phyloP scores from a whole-genome alignment of 768 basidiomycete species.

The Auricularia cornea region DNA sequence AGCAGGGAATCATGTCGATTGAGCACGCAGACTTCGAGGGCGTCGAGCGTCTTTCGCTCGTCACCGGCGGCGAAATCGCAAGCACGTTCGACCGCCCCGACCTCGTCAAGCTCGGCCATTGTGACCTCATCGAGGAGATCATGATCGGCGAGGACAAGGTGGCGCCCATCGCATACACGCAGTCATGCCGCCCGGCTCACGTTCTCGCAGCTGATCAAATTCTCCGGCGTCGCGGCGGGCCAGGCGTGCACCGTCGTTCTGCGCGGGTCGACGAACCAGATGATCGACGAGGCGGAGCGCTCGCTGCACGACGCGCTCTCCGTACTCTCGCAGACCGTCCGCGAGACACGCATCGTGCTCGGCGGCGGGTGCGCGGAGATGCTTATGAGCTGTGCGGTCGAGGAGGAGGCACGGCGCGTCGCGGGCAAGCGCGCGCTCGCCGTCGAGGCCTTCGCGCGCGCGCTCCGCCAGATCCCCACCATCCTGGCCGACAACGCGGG shows the following conservation, averaged over 20 bases:
- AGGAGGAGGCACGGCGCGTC: conserved; percentile 74
- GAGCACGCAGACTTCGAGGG: conserved; percentile 99
- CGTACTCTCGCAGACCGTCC: conserved; percentile 94
- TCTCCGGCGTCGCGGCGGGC: conserved; percentile 96
- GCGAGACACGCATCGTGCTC: conserved; percentile 88
- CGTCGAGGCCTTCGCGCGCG: conserved; percentile 82
- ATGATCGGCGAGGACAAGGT: conserved; percentile 99
- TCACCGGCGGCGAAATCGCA: conserved; percentile 96
- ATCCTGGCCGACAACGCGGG: conserved; percentile 98
- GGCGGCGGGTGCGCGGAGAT: conserved; percentile 98
- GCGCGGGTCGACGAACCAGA: conserved; percentile 94
- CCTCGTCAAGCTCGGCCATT: conserved; percentile 83
- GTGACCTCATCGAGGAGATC: conserved; percentile 95
- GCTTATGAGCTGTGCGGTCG: conserved; percentile 92
- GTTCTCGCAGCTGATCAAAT: conserved; percentile 79
- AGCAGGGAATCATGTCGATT: conserved; percentile 90
- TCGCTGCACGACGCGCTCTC: conserved; percentile 96
- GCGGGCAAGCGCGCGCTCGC: conserved; percentile 96
- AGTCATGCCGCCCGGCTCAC: conserved; percentile 1
- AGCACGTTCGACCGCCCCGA: conserved; percentile 92
- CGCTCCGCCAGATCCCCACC: conserved; percentile 89
- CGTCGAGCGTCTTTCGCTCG: conserved; percentile 89
- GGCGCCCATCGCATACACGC: conserved; percentile 9
- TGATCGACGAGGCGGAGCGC: conserved; percentile 98
- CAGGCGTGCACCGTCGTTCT: conserved; percentile 97